Percentiles rank a stretch among this genome's conserved stretches.
Conservation (phyloP, 1,284 basidiomycete species). For the Heterobasidion occidentale region DNA sequence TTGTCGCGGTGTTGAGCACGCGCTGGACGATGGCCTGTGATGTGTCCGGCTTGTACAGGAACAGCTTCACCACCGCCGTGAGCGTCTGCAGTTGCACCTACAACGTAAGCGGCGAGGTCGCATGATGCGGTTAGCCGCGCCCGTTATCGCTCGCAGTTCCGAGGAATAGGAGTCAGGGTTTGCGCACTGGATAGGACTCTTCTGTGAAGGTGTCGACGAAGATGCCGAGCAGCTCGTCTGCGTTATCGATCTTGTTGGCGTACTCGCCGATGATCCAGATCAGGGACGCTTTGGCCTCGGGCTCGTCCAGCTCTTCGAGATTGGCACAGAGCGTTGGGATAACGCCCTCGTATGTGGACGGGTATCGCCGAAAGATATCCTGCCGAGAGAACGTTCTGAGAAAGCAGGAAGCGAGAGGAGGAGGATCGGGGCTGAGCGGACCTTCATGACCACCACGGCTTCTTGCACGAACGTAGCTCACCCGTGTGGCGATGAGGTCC, state of each 20-base stretch:
- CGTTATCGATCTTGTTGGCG: constrained; percentile 94
- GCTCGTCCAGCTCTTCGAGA: constrained; percentile 94
- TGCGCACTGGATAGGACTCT: constrained; percentile 79
- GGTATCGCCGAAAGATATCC: constrained; percentile 98
- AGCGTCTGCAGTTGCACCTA: constrained; percentile 93
- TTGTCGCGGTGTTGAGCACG: constrained; percentile 90
- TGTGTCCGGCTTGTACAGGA: constrained; percentile 89
- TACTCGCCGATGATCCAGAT: constrained; percentile 99
- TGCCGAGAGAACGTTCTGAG: constrained; percentile 19
- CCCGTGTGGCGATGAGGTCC: constrained; percentile 86
- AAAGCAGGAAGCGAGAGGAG: background rate
- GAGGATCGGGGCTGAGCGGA: constrained; percentile 18
- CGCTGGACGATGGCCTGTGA: constrained; percentile 88
- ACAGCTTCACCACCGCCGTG: constrained; percentile 95
- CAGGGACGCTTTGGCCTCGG: constrained; percentile 94
- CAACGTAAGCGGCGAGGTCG: constrained; percentile 1
- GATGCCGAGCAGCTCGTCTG: constrained; percentile 83
- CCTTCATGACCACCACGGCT: constrained; percentile 98
- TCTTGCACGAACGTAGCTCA: constrained; percentile 99
- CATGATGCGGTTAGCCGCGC: background rate
- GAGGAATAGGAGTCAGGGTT: background rate
- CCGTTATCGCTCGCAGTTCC: too few species aligned
- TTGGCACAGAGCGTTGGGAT: constrained; percentile 94
- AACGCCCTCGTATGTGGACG: constrained; percentile 94
- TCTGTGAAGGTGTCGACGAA: constrained; percentile 93